These are phyloP conservation scores for Naganishia randhawae DNA, from an alignment of 768 basidiomycete genomes.

Conservation along the genomic window DNA sequence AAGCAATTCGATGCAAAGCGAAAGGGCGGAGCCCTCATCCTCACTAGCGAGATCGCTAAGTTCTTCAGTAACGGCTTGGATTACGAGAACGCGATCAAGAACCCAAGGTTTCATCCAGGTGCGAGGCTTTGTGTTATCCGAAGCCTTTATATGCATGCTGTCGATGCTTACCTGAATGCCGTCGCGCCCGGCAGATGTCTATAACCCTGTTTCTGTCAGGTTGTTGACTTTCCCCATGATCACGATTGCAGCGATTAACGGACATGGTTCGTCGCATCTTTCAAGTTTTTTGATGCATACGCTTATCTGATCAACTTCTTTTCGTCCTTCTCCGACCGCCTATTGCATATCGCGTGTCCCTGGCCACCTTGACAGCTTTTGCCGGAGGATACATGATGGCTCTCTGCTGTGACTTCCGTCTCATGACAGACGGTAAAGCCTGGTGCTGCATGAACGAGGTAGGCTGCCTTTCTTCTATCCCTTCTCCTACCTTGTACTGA, in stretches of 20 bases:
- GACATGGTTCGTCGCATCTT: slow-evolving; percentile 42
- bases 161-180: neutral
- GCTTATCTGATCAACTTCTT: too few relatives aligned
- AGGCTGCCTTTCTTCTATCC: slow-evolving; percentile 25
- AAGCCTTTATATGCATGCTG: neutral
- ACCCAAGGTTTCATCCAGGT: slow-evolving; percentile 49
- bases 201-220: slow-evolving; percentile 67
- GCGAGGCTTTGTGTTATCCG: slow-evolving; percentile 2
- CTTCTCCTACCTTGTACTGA: neutral
- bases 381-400: slow-evolving; percentile 78
- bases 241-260: slow-evolving; percentile 47
- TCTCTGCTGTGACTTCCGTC: slow-evolving; percentile 77
- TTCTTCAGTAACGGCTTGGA: slow-evolving; percentile 52
- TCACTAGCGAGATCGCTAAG: slow-evolving; percentile 42
- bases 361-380: slow-evolving; percentile 60
- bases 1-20: slow-evolving; percentile 30
- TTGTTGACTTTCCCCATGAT: slow-evolving; percentile 55
- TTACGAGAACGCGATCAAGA: slow-evolving; percentile 45
- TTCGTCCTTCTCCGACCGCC: neutral
- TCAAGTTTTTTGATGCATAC: too few relatives aligned
- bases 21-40: slow-evolving; percentile 43
- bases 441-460: slow-evolving; percentile 95
- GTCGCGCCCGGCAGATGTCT: slow-evolving; percentile 56
- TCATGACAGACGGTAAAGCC: slow-evolving; percentile 80
- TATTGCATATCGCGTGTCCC: neutral